Percentiles rank a stretch among this genome's conserved stretches.
These are phyloP conservation scores for Colletotrichum aenigma DNA, from an alignment of 2,329 filamentous ascomycete species.

Conservation along the genomic window DNA sequence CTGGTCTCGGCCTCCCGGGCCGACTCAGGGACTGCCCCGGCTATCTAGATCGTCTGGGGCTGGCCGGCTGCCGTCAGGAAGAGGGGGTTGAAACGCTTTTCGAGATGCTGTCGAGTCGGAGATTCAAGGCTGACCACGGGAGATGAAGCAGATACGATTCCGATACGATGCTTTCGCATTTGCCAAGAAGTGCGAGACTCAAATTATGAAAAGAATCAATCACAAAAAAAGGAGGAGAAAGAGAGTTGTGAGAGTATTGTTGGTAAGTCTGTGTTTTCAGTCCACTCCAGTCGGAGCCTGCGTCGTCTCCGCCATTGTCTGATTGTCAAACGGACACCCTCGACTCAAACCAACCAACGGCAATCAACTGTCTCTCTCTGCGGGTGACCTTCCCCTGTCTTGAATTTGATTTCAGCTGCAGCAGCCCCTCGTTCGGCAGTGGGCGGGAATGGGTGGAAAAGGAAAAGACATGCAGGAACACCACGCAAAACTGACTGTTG, in stretches of 20 bases:
- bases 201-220: not conserved
- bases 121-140: not conserved
- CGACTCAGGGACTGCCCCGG: not conserved
- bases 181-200: not conserved
- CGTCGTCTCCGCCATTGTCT: not conserved
- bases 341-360: not conserved
- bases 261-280: not conserved
- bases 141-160: not conserved
- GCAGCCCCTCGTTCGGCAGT: not conserved
- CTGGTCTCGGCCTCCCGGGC: not conserved
- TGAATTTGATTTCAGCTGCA: not conserved
- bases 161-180: not conserved
- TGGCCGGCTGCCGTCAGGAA: not conserved
- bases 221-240: not conserved
- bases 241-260: not conserved
- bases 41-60: not conserved
- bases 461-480: not conserved
- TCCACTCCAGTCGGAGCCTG: not conserved
- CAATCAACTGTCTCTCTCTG: not conserved
- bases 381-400: not conserved
- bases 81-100: not conserved
- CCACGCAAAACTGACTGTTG: not conserved
- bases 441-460: not conserved
- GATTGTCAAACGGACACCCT: not conserved
- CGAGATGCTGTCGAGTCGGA: not conserved